Evolutionary conservation across 2,329 filamentous ascomycete species (phyloP), one percentile per base, ranked within the genome.

Genomic region (Aspergillus udagawae): DNA sequence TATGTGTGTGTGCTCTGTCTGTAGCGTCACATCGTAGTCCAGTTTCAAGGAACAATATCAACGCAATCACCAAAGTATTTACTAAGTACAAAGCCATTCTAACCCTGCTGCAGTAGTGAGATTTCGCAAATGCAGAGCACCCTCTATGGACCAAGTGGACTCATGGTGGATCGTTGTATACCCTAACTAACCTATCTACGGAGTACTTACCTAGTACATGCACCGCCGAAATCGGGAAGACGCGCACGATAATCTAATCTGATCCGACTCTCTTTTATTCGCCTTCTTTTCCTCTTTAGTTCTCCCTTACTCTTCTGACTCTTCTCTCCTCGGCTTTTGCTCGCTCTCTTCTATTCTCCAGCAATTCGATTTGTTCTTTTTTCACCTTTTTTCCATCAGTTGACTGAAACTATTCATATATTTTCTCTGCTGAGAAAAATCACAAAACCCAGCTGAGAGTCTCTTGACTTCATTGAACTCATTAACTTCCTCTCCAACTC

Each of bases 241-340:
- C n/a, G 47, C 64, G 53, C 64, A 67, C 64, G 63, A 65, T 63
- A 65, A 71, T 71, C 67, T 71, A 68, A 70, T 70, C 67, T 64
- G 65, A 70, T 70, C 67, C 64, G 65, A 69, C 65, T 38, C 51
- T 49, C 57, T 61, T 60, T 64, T 57, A 53, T 51, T 42, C 49
- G 28, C 51, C 48, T 49, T 49, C 49, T 55, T 49, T 27, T 52
- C 44, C 54, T 38, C 51, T 56, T 38, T 23, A 41, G 47, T 27
- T 41, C 45, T 54, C 49, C 27, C 45, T 41, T 49, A 23, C 29
- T 47, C 23, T 49, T 52, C 53, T 23, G 28, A 35, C 51, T 50
- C 35, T 41, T 32, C 38, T 49, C 54, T 54, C 48, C 51, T 58
- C 59, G 55, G 47, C 23, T 52, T 49, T 27, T 52, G 32, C 20